Conservation (phyloP, 1,284 basidiomycete species). For the Papiliotrema nemorosa region DNA sequence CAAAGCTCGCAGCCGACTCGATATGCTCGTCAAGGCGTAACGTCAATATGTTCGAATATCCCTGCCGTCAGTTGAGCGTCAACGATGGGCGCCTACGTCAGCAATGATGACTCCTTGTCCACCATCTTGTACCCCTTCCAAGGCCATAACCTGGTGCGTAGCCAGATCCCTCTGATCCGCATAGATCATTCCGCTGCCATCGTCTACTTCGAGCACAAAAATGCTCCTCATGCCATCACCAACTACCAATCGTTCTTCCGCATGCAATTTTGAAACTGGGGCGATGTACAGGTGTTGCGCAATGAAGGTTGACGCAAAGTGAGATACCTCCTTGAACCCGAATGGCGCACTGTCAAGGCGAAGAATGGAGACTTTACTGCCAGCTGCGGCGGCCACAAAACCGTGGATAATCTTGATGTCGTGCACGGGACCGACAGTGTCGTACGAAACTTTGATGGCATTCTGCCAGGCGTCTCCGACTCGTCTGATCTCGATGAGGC, state of each 20-base stretch:
- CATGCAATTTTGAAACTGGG: conserved; percentile 22
- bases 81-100: conserved; percentile 57
- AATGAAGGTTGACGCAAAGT: conserved; percentile 77
- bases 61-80: conserved; percentile 14
- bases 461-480: conserved; percentile 19
- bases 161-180: conserved; percentile 72
- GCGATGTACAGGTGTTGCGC: conserved; percentile 57
- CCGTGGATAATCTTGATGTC: conserved; percentile 41
- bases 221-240: conserved; percentile 82
- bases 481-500: conserved; percentile 27
- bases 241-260: conserved; percentile 57
- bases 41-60: conserved; percentile 69
- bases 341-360: conserved; percentile 13
- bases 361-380: conserved; percentile 56
- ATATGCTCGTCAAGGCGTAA: conserved; percentile 46
- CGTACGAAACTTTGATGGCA: conserved; percentile 14
- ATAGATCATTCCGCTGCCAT: conserved; percentile 53
- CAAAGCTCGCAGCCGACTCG: conserved; percentile 46
- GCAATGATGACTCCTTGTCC: conserved; percentile 63
- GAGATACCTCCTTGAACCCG: conserved; percentile 53
- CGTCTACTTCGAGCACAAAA: conserved; percentile 60
- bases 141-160: conserved; percentile 58
- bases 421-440: conserved; percentile 39
- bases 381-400: conserved; percentile 60
- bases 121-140: conserved; percentile 40